Evolutionary conservation across 305 asterid species (phyloP).

Genomic region (Solanum chacoense): DNA sequence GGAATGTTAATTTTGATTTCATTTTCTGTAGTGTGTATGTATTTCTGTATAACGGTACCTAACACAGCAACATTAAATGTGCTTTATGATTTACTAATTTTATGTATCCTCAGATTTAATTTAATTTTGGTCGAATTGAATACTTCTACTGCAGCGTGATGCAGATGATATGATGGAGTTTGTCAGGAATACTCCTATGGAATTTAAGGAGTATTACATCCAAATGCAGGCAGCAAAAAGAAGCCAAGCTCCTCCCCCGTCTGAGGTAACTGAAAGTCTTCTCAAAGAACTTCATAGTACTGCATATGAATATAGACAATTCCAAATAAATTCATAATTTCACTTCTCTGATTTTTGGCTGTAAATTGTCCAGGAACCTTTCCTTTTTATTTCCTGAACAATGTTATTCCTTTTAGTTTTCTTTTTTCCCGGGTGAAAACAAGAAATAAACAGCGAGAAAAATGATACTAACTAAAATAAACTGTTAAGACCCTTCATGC

Average conservation of each 20-base stretch:
- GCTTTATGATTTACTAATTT: not conserved
- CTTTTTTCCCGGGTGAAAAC: not conserved
- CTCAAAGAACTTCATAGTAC: not conserved
- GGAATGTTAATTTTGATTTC: not conserved
- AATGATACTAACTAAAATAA: not conserved
- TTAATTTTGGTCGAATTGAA: not conserved
- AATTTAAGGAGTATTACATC: constrained; percentile 86
- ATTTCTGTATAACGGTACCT: not conserved
- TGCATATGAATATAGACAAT: not conserved
- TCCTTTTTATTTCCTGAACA: not conserved
- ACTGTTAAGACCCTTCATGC: not conserved
- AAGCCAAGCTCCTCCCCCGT: constrained; percentile 88
- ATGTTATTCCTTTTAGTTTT: not conserved
- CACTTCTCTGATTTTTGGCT: not conserved
- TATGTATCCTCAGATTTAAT: not conserved
- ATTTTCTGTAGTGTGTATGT: not conserved
- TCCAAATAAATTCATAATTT: not conserved
- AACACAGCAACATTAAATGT: not conserved
- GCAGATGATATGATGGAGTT: constrained; percentile 81
- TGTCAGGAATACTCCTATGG: constrained; percentile 60
- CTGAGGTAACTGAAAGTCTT: constrained; percentile 48
- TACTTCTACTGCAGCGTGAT: constrained; percentile 53
- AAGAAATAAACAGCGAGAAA: not conserved
- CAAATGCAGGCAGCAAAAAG: constrained; percentile 99
- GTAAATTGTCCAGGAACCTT: not conserved